A percentile compares a stretch with the other conserved stretches of the same genome.
Evolutionary conservation across 2,329 filamentous ascomycete genomes (phyloP).

Genomic region (Epichloe scottii): DNA sequence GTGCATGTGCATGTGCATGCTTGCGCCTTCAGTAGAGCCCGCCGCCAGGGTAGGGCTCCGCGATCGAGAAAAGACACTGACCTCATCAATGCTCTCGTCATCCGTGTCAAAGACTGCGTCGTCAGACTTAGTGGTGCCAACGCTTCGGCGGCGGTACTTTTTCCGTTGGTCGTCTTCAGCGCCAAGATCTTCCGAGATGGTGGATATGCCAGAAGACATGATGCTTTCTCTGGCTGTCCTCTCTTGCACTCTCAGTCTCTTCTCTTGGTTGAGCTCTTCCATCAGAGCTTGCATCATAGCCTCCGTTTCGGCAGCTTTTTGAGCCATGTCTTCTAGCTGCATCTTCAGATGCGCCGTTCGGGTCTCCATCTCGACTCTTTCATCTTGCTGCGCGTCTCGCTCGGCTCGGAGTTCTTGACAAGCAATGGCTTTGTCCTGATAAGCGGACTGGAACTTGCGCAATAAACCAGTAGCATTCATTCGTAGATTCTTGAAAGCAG

Average conservation of each 20-base stretch:
- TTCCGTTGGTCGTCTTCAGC: conserved; percentile 37
- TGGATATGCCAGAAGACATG: conserved; percentile 25
- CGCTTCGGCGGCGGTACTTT: conserved; percentile 30
- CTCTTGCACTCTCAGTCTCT: conserved; percentile 30
- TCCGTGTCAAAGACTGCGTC: conserved; percentile 36
- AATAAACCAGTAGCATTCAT: conserved; percentile 43
- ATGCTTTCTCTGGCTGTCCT: conserved; percentile 17
- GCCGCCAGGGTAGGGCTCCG: conserved; percentile 42
- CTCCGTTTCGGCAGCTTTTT: conserved; percentile 41
- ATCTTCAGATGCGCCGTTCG: conserved; percentile 41
- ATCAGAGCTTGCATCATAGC: conserved; percentile 34
- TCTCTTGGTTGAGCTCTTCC: conserved; percentile 39
- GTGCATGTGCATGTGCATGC: not conserved
- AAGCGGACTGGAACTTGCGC: conserved; percentile 44
- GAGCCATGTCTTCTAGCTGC: conserved; percentile 48
- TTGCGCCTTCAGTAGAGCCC: not conserved
- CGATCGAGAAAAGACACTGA: conserved; percentile 48
- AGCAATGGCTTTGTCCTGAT: conserved; percentile 38
- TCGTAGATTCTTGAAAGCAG: conserved; percentile 49
- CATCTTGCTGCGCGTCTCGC: conserved; percentile 39
- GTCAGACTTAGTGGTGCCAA: conserved; percentile 30
- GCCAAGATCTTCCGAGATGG: conserved; percentile 39
- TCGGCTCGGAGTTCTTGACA: conserved; percentile 40
- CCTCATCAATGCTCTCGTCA: conserved; percentile 35
- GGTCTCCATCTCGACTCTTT: conserved; percentile 42